Evolutionary conservation across 805 yeast genomes (phyloP).

Genomic region (Metschnikowia cubensis): DNA sequence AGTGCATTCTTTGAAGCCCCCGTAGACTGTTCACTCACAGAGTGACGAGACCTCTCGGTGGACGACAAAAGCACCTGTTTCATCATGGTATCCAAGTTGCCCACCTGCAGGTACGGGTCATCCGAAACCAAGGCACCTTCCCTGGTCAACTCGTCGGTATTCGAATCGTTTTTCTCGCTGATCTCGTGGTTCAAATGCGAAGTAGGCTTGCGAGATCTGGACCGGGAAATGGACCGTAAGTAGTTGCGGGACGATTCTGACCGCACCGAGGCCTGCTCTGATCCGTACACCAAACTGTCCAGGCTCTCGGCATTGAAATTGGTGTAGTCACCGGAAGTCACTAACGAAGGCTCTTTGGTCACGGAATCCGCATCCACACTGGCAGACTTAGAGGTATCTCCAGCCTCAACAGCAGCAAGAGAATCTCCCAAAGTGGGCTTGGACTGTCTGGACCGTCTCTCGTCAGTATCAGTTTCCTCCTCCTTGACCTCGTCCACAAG

Average conservation of each 20-base stretch:
- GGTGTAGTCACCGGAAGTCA: conserved; percentile 45
- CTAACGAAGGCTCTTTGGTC: conserved; percentile 35
- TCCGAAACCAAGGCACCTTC: conserved; percentile 57
- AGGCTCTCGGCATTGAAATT: conserved; percentile 41
- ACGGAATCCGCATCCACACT: conserved; percentile 9
- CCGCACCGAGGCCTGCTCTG: conserved; percentile 29
- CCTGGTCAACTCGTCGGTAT: conserved; percentile 41
- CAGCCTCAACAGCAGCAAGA: conserved; percentile 39
- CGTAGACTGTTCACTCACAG: not conserved
- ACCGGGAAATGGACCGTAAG: conserved; percentile 62
- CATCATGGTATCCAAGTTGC: conserved; percentile 48
- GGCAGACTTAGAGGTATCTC: not conserved
- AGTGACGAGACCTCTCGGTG: not conserved
- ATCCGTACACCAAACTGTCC: conserved; percentile 11
- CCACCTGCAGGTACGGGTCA: conserved; percentile 46
- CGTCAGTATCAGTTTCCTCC: conserved; percentile 28
- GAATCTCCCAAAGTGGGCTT: conserved; percentile 44
- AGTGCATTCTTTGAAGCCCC: not conserved
- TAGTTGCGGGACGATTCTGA: conserved; percentile 48
- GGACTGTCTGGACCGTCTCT: conserved; percentile 39
- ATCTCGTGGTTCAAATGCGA: conserved; percentile 4
- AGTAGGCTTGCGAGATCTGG: conserved; percentile 46
- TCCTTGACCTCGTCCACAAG: conserved; percentile 22
- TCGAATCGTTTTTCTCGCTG: conserved; percentile 27
- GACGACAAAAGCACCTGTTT: conserved; percentile 36